Percentiles rank a stretch among this genome's conserved stretches.
These are phyloP conservation scores for Claviceps quebecensis DNA, from an alignment of 2,329 filamentous ascomycete genomes.

Conservation along the genomic window DNA sequence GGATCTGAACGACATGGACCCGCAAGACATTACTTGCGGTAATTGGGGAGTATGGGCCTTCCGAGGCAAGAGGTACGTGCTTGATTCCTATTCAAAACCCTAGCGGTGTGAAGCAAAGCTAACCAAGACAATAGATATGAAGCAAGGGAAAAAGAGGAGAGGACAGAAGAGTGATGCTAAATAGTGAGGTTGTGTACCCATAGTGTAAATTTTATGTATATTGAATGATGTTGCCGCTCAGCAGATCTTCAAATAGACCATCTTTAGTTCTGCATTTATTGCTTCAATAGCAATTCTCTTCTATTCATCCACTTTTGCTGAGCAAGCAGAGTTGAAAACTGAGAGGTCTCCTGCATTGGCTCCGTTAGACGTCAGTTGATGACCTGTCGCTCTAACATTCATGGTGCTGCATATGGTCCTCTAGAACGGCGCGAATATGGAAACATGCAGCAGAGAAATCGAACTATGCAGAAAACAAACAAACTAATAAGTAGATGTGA, in stretches of 20 bases:
- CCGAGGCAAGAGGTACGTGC: constrained; percentile 76
- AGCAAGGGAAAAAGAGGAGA: constrained; percentile 40
- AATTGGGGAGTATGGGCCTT: constrained; percentile 98
- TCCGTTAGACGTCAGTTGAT: too few relatives aligned
- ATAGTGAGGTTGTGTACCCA: constrained; percentile 1
- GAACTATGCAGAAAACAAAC: too few relatives aligned
- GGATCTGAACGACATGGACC: constrained; percentile 93
- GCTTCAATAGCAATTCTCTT: constrained; percentile 1
- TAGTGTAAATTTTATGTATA: constrained; percentile 4
- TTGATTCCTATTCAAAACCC: background rate
- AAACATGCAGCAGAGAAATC: too few relatives aligned
- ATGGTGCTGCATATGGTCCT: too few relatives aligned
- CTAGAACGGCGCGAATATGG: too few relatives aligned
- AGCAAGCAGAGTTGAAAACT: too few relatives aligned
- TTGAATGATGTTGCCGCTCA: background rate
- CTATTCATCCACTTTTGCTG: too few relatives aligned
- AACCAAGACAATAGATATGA: constrained; percentile 37
- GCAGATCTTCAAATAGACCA: background rate
- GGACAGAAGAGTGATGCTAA: constrained; percentile 1
- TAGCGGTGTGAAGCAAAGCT: background rate
- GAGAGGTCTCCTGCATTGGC: too few relatives aligned
- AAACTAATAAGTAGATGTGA: too few relatives aligned
- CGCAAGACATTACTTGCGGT: constrained; percentile 83
- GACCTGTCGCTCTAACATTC: too few relatives aligned
- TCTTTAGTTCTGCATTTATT: background rate